Base-by-base conservation (phyloP, 805 yeast genomes). In the Saccharomycopsis fodiens region DNA sequence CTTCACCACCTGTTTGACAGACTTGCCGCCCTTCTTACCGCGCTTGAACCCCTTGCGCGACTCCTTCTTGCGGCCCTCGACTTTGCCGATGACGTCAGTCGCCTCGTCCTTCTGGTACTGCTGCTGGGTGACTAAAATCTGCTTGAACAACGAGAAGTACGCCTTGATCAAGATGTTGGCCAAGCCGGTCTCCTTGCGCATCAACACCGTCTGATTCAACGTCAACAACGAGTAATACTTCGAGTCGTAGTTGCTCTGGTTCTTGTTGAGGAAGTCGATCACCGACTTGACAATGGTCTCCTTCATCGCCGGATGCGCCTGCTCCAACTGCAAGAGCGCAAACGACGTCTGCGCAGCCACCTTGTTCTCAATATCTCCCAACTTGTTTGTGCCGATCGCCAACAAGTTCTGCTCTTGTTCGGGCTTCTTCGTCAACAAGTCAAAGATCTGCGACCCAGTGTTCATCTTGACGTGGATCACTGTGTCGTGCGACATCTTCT, bases 261-360 rank as follows among this genome's bases (percentile, higher is more conserved):
- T 76, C 57, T 85, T 78, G 63, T 86, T 82, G 27, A 87, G 69
- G 42, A 82, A 73, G 61, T 93, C 97, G 41, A 85, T 76, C 32
- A 91, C 82, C 3, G 93, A 70, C 51, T 86, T 86, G 35, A 82
- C 74, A 34, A 93, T 71, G 47, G 91, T 78, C 44, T 76, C 67
- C 63, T 88, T 91, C 97, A 93, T 93, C 41, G 93, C 93, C 16
- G 98, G 98, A 62, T 93, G 98, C 3, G 80, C 82, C 62, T 86
- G 95, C 61, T 93, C 85, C 35, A 88, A 65, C 56, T 82, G 82
- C 52, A 89, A 70, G 39, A 93, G 66, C 52, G 82, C 79, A 61
- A 77, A 86, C 3, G 97, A 88, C 1, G 95, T 78, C 59, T 85
- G 85, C 1, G 97, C 84, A 1, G 94, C 78, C 3, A 93, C 96